Base-by-base conservation (phyloP, 305 asterid genomes). In the Fraxinus greggii region DNA sequence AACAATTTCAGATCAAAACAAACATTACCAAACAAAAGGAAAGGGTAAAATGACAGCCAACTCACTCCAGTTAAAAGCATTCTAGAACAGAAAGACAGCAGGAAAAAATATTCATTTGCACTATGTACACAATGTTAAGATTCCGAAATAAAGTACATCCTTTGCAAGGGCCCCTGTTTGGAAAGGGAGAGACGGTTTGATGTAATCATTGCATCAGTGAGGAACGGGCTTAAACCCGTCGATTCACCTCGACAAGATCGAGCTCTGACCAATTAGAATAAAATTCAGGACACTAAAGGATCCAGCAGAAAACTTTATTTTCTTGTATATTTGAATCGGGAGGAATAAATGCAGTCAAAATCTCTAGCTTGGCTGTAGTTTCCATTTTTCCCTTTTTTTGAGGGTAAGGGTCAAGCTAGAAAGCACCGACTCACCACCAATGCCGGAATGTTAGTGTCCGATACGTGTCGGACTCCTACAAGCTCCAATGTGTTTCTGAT, bases 51-150 rank as follows among this genome's bases (percentile, higher is more conserved):
- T 15, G 61, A 13, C 28, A 28, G 36, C 79, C 33, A 12, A 26
- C 67, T 77, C 15, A 61, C 31, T 80, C 75, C 78, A 80, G 74
- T 35, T 59, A 10, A 48, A 69, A 54, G 29, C 77, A 23, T 40
- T 36, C 59, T 26, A 23, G 32, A 29, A 61, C 31, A 61, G 31
- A 61, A 23, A 23, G 72, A 5, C 72, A 61, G 32, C 32, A 61
- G 32, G 31, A 23, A 23, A 61, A 59, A 59, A 61, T 5, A 7
- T 21, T 59, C 29, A 61, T 61, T 61, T 61, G 31, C 31, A 61
- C 7, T 61, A 61, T 61, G 26, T 23, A 61, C 31, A 61, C 32
- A 0, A 23, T 23, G 32, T 51, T 51, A 51, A 21, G 69, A 59
- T 59, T 19, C 29, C 21, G 4, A 59, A 21, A 59, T 59, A 23